Evolutionary conservation across 1,139 yeast genomes (phyloP).

Genomic region (Geotrichum carabidarum): DNA sequence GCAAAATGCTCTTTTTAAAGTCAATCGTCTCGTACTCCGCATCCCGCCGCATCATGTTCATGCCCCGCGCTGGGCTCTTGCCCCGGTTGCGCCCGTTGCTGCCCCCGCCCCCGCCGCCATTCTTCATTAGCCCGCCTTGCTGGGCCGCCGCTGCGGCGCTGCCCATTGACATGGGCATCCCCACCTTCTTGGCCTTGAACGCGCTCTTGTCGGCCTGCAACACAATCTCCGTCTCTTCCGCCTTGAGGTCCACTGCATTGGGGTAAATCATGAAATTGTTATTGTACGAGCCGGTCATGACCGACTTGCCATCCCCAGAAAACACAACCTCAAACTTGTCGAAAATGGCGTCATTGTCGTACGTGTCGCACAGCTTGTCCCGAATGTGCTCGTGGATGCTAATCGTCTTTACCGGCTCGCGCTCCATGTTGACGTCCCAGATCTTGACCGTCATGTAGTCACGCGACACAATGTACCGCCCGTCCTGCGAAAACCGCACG

Average conservation of each 20-base stretch:
- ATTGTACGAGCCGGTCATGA: constrained; percentile 96
- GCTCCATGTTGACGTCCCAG: constrained; percentile 96
- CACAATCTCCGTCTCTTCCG: constrained; percentile 67
- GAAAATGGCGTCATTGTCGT: constrained; percentile 96
- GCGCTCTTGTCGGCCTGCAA: constrained; percentile 98
- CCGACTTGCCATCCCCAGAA: constrained; percentile 85
- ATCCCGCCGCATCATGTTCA: constrained; percentile 38
- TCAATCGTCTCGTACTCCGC: constrained; percentile 81
- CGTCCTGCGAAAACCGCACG: constrained; percentile 87
- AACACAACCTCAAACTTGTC: constrained; percentile 97
- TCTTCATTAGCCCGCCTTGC: constrained; percentile 19
- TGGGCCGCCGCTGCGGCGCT: constrained; percentile 3
- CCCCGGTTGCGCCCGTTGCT: constrained; percentile 22
- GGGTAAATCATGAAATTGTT: constrained; percentile 97
- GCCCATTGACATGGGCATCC: constrained; percentile 37
- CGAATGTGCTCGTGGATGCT: constrained; percentile 94
- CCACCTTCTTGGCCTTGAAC: constrained; percentile 71
- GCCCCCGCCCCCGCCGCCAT: constrained; percentile 17
- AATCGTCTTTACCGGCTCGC: constrained; percentile 87
- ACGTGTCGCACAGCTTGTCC: constrained; percentile 91
- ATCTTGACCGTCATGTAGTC: constrained; percentile 96
- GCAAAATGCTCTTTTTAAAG: constrained; percentile 90
- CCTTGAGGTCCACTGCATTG: constrained; percentile 51
- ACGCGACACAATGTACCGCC: constrained; percentile 89
- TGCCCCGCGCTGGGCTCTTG: constrained; percentile 27